Evolutionary conservation across 208 protist species (phyloP), one percentile per base, ranked within the genome.

Genomic region (Crithidia acanthocephali): DNA sequence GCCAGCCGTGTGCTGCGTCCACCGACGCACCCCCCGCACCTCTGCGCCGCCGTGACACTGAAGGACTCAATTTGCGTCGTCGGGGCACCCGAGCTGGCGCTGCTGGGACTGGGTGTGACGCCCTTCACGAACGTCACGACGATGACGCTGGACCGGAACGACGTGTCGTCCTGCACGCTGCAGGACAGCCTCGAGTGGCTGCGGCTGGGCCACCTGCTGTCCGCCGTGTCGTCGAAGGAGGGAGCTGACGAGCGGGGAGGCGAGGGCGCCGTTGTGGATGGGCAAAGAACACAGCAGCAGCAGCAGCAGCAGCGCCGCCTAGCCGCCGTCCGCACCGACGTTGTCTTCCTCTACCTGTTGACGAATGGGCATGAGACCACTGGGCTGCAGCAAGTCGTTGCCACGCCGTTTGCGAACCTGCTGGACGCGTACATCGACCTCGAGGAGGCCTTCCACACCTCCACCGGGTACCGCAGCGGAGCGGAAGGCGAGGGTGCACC

Each of bases 101-200:
- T 88, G 58, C 63, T 78, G 37, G 83, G 75, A 20, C 72, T 92
- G 27, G 87, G 86, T 7, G 63, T 72, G 11, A 88, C 84, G 18
- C 86, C 88, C 1, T 92, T 94, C 51, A 73, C 81, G 50, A 89
- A 92, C 68, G 73, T 95, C 71, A 95, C 90, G 1, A 84, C 72
- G 23, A 37, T 91, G 13, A 85, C 74, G 23, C 40, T 92, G 42
- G 66, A 86, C 27, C 79, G 85, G 20, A 80, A 83, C 27, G 90
- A 95, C 55, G 44, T 92, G 72, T 78, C 78, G 74, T 80, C 80
- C 40, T 81, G 89, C 69, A 85, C 85, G 11, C 52, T 95, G 44
- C 71, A 65, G 44, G 83, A 89, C 28, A 72, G 71, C 20, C 73
- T 95, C 68, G 81, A 81, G 67, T 95, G 90, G 90, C 79, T 95